Base-by-base conservation (phyloP, 2,329 filamentous ascomycete species). In the Claviceps monticola region DNA sequence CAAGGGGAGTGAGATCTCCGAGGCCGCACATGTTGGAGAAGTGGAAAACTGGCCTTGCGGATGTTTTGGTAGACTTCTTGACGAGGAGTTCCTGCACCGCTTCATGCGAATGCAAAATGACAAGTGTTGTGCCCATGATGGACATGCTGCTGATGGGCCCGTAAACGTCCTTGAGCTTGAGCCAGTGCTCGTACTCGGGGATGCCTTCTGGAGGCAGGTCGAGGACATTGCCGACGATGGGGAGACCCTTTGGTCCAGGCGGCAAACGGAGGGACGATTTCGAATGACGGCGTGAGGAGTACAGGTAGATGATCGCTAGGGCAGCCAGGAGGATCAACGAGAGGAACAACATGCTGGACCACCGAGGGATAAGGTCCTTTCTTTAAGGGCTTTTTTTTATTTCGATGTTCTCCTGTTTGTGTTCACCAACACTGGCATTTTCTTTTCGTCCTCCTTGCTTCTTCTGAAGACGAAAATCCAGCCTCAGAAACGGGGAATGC, bases 71-170 rank as follows among this genome's bases (percentile, higher is more conserved):
- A 0, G 68, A 62, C 14, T 62, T 58, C 51, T 65, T 65, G 17
- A 68, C 64, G 36, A 74, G 51, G 0, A 74, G 55, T 16, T 72
- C 67, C 4, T 62, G 55, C 0, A 68, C 69, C 0, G 68, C 53
- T 0, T 61, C 53, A 2, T 56, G 48, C 44, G 69, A 68, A 51
- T 72, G 68, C 6, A 74, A 55, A 16, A 74, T 59, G 9, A 74
- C 56, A 4, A 72, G 60, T 0, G 68, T 69, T 42, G 68, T 62
- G 0, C 71, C 70, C 29, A 71, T 53, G 1, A 69, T 61, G 0
- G 62, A 70, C 16, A 71, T 48, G 11, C 68, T 64, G 43, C 60
- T 62, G 1, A 63, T 57, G 1, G 63, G 73, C 83, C 87, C 68
- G 21, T 54, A 56, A 0, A 34, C 11, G 4, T 52, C 47, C 34